These are phyloP conservation scores for Epichloe gansuensis DNA, from an alignment of 2,329 filamentous ascomycete species.

Conservation along the genomic window DNA sequence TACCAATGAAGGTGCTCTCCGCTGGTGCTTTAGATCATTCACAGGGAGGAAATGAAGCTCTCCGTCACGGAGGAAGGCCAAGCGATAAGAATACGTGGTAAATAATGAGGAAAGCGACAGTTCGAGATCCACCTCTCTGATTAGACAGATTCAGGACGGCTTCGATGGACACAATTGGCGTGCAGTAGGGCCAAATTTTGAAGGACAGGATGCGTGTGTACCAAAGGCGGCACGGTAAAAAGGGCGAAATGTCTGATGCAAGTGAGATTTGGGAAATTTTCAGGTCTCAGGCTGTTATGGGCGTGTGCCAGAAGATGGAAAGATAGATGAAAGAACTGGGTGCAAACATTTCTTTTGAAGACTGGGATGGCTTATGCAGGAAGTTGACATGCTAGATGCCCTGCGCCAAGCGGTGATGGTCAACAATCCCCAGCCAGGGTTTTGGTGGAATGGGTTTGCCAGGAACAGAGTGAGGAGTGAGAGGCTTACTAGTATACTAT, in stretches of 20 bases:
- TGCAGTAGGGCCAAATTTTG: conserved; percentile 10
- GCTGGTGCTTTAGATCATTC: conserved; percentile 12
- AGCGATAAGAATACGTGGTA: background rate
- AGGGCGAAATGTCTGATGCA: conserved; percentile 12
- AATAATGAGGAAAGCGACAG: background rate
- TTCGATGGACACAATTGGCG: conserved; percentile 11
- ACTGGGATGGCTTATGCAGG: conserved; percentile 20
- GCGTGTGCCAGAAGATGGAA: conserved; percentile 11
- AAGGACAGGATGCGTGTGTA: conserved; percentile 4
- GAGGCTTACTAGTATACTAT: conserved; percentile 1
- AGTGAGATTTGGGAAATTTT: conserved; percentile 16
- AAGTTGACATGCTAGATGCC: conserved; percentile 7
- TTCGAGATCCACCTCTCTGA: conserved; percentile 5
- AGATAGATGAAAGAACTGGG: conserved; percentile 16
- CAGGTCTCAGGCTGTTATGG: conserved; percentile 17
- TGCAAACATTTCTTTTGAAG: conserved; percentile 23
- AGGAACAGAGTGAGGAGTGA: background rate
- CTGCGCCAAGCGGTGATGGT: conserved; percentile 6
- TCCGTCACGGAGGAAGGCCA: conserved; percentile 7
- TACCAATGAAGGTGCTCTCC: conserved; percentile 3
- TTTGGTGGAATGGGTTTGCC: conserved; percentile 1
- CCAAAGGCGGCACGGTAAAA: conserved; percentile 3
- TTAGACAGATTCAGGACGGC: conserved; percentile 2
- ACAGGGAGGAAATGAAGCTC: conserved; percentile 14
- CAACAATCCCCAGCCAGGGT: background rate